These are phyloP conservation scores for Monosporascus sp. DNA, from an alignment of 2,329 filamentous ascomycete species.

Conservation along the genomic window DNA sequence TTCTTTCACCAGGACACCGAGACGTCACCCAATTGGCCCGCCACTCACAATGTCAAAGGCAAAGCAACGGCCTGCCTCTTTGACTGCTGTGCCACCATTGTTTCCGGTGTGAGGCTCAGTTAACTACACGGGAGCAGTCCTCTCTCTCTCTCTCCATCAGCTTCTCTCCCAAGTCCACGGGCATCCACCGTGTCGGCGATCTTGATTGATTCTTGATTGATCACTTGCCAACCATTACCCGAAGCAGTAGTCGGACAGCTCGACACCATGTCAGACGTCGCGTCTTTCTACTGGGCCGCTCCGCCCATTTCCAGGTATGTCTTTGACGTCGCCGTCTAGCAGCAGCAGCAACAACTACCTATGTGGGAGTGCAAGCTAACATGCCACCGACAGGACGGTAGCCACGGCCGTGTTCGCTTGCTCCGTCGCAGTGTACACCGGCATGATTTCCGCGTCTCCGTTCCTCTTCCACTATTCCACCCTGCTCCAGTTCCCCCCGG, in stretches of 20 bases:
- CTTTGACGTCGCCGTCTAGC: not conserved
- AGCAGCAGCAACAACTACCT: not conserved
- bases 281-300: conserved; percentile 33
- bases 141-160: conserved; percentile 4
- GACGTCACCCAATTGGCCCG: conserved; percentile 13
- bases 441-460: conserved; percentile 44
- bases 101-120: conserved; percentile 16
- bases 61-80: conserved; percentile 18
- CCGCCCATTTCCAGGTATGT: conserved; percentile 37
- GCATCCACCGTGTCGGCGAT: too few species aligned
- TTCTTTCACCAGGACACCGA: not conserved
- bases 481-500: conserved; percentile 50
- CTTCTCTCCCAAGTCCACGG: not conserved
- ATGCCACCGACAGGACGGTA: conserved; percentile 50
- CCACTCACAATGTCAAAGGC: conserved; percentile 21
- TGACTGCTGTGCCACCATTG: conserved; percentile 15
- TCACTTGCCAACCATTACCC: too few species aligned
- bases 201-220: too few species aligned
- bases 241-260: not conserved
- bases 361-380: conserved; percentile 8
- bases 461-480: conserved; percentile 48
- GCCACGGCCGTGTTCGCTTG: conserved; percentile 58
- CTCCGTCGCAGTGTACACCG: conserved; percentile 56
- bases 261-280: conserved; percentile 30
- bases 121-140: conserved; percentile 10